These are phyloP conservation scores for Aspergillus sp. DNA, from an alignment of 2,329 filamentous ascomycete species.

Conservation along the genomic window DNA sequence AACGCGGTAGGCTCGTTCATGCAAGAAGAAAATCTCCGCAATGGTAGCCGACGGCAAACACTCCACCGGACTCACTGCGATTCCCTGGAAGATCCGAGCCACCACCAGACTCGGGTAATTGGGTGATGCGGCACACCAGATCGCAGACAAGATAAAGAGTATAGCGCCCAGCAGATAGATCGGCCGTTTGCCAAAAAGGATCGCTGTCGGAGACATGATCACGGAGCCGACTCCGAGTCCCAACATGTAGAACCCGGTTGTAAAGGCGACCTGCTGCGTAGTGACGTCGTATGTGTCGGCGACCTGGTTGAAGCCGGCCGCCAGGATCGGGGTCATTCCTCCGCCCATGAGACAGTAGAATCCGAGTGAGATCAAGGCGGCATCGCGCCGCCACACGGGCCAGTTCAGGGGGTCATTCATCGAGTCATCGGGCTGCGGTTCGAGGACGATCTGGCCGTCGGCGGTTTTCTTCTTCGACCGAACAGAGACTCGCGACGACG, in stretches of 20 bases:
- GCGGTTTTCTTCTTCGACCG: slow-evolving; percentile 67
- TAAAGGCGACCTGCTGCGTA: slow-evolving; percentile 73
- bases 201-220: slow-evolving; percentile 83
- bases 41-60: slow-evolving; percentile 91
- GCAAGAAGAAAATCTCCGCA: slow-evolving; percentile 93
- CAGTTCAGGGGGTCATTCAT: slow-evolving; percentile 91
- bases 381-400: slow-evolving; percentile 76
- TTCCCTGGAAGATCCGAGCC: slow-evolving; percentile 81
- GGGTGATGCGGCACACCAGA: slow-evolving; percentile 86
- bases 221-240: slow-evolving; percentile 83
- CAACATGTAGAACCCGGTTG: slow-evolving; percentile 92
- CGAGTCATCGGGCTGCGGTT: slow-evolving; percentile 89
- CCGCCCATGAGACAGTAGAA: slow-evolving; percentile 93
- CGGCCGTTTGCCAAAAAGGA: slow-evolving; percentile 83
- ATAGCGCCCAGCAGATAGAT: slow-evolving; percentile 78
- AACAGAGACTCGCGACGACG: slow-evolving; percentile 32
- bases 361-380: slow-evolving; percentile 75
- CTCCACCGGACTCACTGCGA: slow-evolving; percentile 86
- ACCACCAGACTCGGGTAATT: slow-evolving; percentile 75
- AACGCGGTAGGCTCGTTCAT: slow-evolving; percentile 87
- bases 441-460: slow-evolving; percentile 80
- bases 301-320: slow-evolving; percentile 84
- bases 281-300: slow-evolving; percentile 64
- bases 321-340: slow-evolving; percentile 85
- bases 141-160: slow-evolving; percentile 70